These are phyloP conservation scores for Pythium brachiatum DNA, from an alignment of 352 stramenopile species.

Conservation along the genomic window DNA sequence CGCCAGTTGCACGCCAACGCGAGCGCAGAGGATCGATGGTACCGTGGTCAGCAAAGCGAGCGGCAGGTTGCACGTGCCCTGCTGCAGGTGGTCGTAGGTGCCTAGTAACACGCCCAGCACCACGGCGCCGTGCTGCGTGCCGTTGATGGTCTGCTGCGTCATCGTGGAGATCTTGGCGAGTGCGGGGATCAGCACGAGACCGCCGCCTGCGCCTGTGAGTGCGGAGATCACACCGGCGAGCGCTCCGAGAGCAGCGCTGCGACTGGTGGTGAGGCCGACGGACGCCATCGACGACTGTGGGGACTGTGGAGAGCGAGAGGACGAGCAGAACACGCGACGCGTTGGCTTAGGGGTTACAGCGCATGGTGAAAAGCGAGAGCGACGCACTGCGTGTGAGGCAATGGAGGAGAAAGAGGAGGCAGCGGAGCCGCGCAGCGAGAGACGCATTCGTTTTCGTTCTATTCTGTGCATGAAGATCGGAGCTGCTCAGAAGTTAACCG, in stretches of 20 bases:
- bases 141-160: slow-evolving; percentile 75
- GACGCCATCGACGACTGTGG: not conserved
- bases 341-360: not conserved
- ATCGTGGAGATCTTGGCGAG: slow-evolving; percentile 75
- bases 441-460: too few species aligned
- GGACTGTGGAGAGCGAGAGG: not conserved
- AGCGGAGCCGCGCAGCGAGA: not conserved
- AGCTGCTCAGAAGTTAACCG: not conserved
- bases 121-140: slow-evolving; percentile 72
- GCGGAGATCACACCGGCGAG: slow-evolving; percentile 65
- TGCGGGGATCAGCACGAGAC: slow-evolving; percentile 74
- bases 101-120: slow-evolving; percentile 59
- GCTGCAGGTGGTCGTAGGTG: slow-evolving; percentile 61
- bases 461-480: not conserved
- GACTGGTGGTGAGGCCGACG: not conserved
- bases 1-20: slow-evolving; percentile 62
- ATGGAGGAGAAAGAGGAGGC: not conserved
- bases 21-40: slow-evolving; percentile 66
- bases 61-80: slow-evolving; percentile 68
- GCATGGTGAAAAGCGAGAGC: not conserved
- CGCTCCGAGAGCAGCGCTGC: slow-evolving; percentile 37
- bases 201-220: slow-evolving; percentile 65
- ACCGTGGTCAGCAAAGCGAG: slow-evolving; percentile 62
- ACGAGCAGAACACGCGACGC: slow-evolving; percentile 5
- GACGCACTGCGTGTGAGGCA: not conserved